A percentile compares a stretch with the other conserved stretches of the same genome.
These are phyloP conservation scores for Sporothrix globosa DNA, from an alignment of 2,329 filamentous ascomycete genomes.

Conservation along the genomic window DNA sequence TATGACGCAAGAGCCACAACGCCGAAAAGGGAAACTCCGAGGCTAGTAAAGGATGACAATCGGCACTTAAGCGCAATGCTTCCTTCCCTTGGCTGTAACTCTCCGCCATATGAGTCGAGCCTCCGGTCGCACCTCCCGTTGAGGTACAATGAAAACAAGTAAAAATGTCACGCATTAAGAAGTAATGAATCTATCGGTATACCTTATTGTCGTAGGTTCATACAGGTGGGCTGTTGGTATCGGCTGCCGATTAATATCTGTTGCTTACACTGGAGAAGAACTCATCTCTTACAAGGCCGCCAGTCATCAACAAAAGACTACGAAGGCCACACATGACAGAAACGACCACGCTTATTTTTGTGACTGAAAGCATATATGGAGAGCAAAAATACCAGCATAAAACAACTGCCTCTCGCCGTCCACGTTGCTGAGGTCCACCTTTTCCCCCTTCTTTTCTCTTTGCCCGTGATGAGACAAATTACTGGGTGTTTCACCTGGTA, in stretches of 20 bases:
- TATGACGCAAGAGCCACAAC: not conserved
- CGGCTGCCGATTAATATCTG: no score
- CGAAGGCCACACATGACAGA: not conserved
- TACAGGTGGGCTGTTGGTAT: no score
- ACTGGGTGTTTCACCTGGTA: not conserved
- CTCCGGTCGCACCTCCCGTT: not conserved
- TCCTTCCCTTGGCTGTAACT: not conserved
- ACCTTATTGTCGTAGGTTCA: no score
- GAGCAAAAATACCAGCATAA: not conserved
- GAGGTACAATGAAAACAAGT: not conserved
- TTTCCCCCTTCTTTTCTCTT: not conserved
- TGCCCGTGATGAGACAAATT: not conserved
- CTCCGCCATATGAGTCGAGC: not conserved
- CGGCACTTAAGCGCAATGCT: not conserved
- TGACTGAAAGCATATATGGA: no score
- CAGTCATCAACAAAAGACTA: not conserved
- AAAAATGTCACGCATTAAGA: no score
- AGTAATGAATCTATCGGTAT: no score
- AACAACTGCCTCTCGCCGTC: not conserved
- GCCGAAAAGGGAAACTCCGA: constrained; percentile 1
- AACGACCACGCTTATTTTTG: no score
- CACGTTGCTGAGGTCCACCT: not conserved
- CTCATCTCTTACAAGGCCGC: no score
- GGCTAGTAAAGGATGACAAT: not conserved
- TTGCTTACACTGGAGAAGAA: no score